Conservation (phyloP, 306 rosid species). For the Vigna hirtella region DNA sequence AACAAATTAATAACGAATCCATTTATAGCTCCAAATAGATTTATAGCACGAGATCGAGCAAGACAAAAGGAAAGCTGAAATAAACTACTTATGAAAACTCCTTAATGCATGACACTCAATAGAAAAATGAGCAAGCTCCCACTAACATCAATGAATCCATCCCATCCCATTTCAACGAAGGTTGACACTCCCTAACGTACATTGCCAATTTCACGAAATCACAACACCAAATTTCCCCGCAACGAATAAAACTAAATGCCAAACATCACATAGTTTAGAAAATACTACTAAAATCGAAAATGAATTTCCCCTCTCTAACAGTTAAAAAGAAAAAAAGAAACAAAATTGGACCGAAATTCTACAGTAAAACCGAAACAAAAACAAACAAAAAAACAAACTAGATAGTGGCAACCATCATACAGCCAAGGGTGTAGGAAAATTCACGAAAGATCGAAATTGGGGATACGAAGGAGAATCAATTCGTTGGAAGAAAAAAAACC, state of each 20-base stretch:
- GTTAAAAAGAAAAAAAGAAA: neutral
- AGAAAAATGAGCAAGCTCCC: conserved; percentile 4
- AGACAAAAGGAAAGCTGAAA: conserved; percentile 9
- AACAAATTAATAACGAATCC: neutral
- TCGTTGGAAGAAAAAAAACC: conserved; percentile 44
- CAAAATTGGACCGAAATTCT: neutral
- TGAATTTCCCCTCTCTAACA: too few relatives aligned
- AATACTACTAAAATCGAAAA: neutral
- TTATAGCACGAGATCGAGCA: neutral
- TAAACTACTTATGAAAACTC: conserved; percentile 10
- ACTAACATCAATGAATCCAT: neutral
- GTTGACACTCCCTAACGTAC: conserved; percentile 13
- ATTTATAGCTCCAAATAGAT: neutral
- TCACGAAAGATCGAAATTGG: conserved; percentile 16
- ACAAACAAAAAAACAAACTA: neutral
- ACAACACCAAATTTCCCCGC: conserved; percentile 5
- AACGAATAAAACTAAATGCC: conserved; percentile 7
- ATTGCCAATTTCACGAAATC: conserved; percentile 26
- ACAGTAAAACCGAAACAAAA: conserved; percentile 9
- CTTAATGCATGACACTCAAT: neutral
- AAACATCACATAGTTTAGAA: neutral
- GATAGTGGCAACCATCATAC: neutral
- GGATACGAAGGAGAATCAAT: neutral
- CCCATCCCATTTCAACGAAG: neutral
- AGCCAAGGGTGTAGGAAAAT: neutral